phyloP scores from a whole-genome alignment of 169 alveolate species.

The Babesia bigemina region DNA sequence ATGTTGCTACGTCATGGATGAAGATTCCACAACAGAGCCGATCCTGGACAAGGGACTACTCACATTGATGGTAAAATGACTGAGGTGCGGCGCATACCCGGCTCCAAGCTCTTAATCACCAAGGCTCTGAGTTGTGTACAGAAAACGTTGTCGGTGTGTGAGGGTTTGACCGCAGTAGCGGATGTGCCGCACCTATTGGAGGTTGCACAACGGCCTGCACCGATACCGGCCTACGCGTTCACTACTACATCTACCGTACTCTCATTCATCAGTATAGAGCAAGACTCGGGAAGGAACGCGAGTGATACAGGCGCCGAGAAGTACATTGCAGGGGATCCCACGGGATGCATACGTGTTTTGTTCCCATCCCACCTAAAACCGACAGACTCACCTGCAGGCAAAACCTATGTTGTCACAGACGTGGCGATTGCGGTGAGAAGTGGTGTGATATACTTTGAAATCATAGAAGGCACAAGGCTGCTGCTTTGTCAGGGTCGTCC shows the following conservation, averaged over 20 bases:
- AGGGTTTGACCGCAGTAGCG: constrained; percentile 46
- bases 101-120: constrained; percentile 22
- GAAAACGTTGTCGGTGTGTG: constrained; percentile 3
- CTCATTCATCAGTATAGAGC: constrained; percentile 14
- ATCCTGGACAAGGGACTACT: no score
- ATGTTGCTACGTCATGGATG: neutral
- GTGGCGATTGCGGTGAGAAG: constrained; percentile 25
- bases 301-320: constrained; percentile 1
- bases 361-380: neutral
- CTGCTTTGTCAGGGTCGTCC: neutral
- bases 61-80: neutral
- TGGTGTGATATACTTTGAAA: constrained; percentile 30
- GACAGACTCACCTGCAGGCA: constrained; percentile 9
- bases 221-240: constrained; percentile 13
- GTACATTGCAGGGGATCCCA: constrained; percentile 63
- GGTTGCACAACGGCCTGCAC: neutral
- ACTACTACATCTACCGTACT: constrained; percentile 20
- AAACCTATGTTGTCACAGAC: constrained; percentile 22
- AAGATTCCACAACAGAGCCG: neutral
- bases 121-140: constrained; percentile 23
- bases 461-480: constrained; percentile 30
- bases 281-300: no score
- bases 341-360: constrained; percentile 42
- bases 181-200: constrained; percentile 39
- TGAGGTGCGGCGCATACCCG: constrained; percentile 5